Evolutionary conservation across 1,284 basidiomycete species (phyloP), one percentile per base, ranked within the genome.

Genomic region (Vanrija sp.): DNA sequence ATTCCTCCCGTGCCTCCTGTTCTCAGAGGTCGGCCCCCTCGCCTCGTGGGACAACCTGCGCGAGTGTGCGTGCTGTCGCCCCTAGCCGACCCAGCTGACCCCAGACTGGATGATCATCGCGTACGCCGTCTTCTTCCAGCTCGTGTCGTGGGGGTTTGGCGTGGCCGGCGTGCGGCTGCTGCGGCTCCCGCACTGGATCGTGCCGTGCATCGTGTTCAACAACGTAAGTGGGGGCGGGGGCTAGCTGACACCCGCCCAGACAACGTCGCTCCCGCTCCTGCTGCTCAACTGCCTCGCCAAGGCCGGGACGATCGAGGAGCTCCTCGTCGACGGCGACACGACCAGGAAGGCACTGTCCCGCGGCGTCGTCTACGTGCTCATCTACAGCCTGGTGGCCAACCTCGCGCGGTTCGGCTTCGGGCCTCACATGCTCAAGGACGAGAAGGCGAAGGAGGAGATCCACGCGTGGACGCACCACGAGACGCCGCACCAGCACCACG

Each of bases 11-110:
- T 65, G 61, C 23, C 57, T 75, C 16, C 63, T 75, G 10, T 75
- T 75, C 58, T 65, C 64, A 24, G 70, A 75, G 50, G 73, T 75
- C 37, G 73, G 73, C 2, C 71, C 72, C 6, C 51, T 70, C 19
- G 66, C 72, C 15, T 67, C 64, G 4, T 63, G 61, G 41, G 45
- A 55, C 16, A 70, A 73, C 41, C 50, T 75, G 3, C 62, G 64
- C 44, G 53, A 66, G 4, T 73, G 69, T 72, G 22, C 54, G 66
- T 62, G 20, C 18, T 14, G 25, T 41, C 10, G 31, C 9, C 31
- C 7, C 31, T 14, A 14, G 24, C 24, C n/a, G 6, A 9, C 25
- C 23, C 25, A 24, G 51, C 55, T 47, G 35, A 50, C 37, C 8
- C n/a, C 47, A 68, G 68, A 69, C 46, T 69, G 66, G 66, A 63